Conservation (phyloP, 805 yeast genomes). For the Lipomyces sp. region DNA sequence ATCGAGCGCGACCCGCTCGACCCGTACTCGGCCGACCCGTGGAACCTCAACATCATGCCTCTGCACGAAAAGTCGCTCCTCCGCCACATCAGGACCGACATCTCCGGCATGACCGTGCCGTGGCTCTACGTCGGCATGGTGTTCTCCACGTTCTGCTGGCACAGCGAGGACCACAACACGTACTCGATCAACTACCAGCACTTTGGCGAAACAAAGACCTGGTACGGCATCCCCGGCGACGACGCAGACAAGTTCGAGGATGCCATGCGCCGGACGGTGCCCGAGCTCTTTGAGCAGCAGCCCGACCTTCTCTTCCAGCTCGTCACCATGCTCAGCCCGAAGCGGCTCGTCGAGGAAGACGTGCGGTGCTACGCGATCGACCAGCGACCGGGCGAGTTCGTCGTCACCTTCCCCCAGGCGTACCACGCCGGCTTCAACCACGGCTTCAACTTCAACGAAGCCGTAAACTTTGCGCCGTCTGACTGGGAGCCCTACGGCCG, state of each 20-base stretch:
- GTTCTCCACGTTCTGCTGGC: slow-evolving; percentile 94
- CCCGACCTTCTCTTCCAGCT: slow-evolving; percentile 87
- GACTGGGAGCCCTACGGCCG: slow-evolving; percentile 40
- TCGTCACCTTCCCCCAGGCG: slow-evolving; percentile 82
- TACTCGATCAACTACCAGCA: slow-evolving; percentile 90
- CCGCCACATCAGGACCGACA: slow-evolving; percentile 35
- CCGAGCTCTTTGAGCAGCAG: slow-evolving; percentile 78
- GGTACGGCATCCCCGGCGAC: slow-evolving; percentile 86
- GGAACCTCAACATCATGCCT: slow-evolving; percentile 42
- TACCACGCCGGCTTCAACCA: slow-evolving; percentile 88
- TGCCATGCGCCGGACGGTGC: slow-evolving; percentile 60
- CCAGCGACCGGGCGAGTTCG: slow-evolving; percentile 77
- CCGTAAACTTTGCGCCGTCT: slow-evolving; percentile 43
- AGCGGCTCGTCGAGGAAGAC: slow-evolving; percentile 46
- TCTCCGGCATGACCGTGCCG: slow-evolving; percentile 93
- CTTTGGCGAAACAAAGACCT: slow-evolving; percentile 80
- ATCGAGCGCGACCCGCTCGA: slow-evolving; percentile 34
- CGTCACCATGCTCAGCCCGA: slow-evolving; percentile 75
- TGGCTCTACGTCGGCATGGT: slow-evolving; percentile 92
- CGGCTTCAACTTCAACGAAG: slow-evolving; percentile 61
- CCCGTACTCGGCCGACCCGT: slow-evolving; percentile 37
- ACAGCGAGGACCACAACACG: slow-evolving; percentile 91
- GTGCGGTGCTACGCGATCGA: slow-evolving; percentile 54
- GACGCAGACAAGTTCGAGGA: slow-evolving; percentile 62
- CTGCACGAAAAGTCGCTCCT: slow-evolving; percentile 38